Base-by-base conservation (phyloP, 768 basidiomycete genomes). In the Termitomyces sp. region DNA sequence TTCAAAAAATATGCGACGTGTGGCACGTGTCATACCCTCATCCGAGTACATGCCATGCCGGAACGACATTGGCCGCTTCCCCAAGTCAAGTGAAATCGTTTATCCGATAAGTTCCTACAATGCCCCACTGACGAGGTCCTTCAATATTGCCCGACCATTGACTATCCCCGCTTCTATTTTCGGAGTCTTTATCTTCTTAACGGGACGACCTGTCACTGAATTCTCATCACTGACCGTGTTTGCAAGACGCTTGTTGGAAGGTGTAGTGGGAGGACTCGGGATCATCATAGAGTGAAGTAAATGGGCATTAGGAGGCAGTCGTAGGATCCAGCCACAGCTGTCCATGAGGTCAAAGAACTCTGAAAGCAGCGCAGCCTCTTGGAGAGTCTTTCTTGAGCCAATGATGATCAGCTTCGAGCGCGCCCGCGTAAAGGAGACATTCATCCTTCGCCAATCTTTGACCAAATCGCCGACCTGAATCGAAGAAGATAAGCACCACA, bases 341-440 rank as follows among this genome's bases (percentile, higher is more conserved):
- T 90, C 80, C 84, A 97, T 87, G 50, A 98, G 75, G 10, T 73
- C 68, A 61, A 98, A 84, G 72, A 98, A 95, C 28, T 88, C 82
- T 2, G 73, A 68, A 38, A 98, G 73, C 32, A 97, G 70, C 0
- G 84, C 71, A 0, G 82, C 80, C 28, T 70, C 67, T 43, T 81
- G 69, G 10, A 99, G 77, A 1, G 96, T 99, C 65, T 74, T 81
- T 43, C 87, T 80, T 0, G 93, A 95, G 4, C 97, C 96, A 64
- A 99, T 79, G 58, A 99, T 88, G 70, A 98, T 78, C 2, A 99
- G 75, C 73, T 99, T 99, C 35, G 84, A 83, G 55, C 88, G 85
- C 0, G 95, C 96, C 16, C 97, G 87, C 0, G 96, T 98, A 70
- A 98, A 93, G 7, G 94, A 90, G 18, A 99, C 97, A 66, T 99